Evolutionary conservation across 352 stramenopile species (phyloP).

Genomic region (Elongisporangium undulatum): DNA sequence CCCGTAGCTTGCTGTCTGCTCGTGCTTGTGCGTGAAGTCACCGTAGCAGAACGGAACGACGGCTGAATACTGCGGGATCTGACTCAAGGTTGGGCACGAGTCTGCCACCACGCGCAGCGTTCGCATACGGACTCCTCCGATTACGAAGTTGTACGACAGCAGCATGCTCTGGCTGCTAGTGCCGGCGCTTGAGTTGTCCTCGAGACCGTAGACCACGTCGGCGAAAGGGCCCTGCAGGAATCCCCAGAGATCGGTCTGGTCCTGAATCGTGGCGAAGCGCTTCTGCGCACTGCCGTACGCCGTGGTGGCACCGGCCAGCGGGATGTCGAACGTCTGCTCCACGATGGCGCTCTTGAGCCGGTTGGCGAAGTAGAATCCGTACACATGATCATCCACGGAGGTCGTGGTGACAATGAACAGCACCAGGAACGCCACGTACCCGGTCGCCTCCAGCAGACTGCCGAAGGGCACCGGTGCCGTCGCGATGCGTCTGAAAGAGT

Average conservation of each 20-base stretch:
- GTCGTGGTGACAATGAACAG: conserved; percentile 51
- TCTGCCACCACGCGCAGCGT: conserved; percentile 49
- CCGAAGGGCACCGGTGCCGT: conserved; percentile 39
- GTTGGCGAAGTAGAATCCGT: conserved; percentile 66
- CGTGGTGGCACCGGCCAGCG: conserved; percentile 8
- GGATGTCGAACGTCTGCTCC: conserved; percentile 39
- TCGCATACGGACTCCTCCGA: conserved; percentile 51
- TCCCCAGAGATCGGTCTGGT: conserved; percentile 51
- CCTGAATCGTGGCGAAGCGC: conserved; percentile 47
- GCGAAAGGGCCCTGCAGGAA: conserved; percentile 61
- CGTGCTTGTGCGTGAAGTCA: conserved; percentile 18
- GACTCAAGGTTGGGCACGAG: conserved; percentile 37
- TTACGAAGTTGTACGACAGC: conserved; percentile 41
- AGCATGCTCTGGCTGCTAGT: conserved; percentile 19
- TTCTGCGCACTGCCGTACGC: conserved; percentile 17
- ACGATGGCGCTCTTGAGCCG: conserved; percentile 41
- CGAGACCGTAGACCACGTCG: conserved; percentile 41
- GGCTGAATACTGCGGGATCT: conserved; percentile 58
- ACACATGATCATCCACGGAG: conserved; percentile 34
- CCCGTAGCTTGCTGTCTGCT: conserved; percentile 48
- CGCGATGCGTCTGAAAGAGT: conserved; percentile 36
- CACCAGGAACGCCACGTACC: conserved; percentile 49
- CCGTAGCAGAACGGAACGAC: conserved; percentile 66
- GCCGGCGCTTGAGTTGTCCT: conserved; percentile 6
- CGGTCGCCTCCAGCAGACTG: conserved; percentile 39